A percentile compares a stretch with the other conserved stretches of the same genome.
phyloP scores from a whole-genome alignment of 768 basidiomycete species.

The Hericium coralloides region DNA sequence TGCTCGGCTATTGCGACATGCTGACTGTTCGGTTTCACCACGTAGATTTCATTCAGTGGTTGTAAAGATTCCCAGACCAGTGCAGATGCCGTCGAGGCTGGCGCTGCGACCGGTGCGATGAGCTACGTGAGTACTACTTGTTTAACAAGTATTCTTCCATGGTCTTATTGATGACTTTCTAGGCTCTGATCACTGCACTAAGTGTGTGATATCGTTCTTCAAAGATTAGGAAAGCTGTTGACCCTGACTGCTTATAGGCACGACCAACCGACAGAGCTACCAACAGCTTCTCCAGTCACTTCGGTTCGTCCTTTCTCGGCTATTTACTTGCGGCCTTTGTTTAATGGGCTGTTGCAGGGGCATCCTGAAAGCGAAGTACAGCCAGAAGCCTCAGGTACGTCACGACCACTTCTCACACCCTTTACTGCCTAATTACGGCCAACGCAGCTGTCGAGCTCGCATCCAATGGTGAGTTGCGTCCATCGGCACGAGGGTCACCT shows the following conservation, averaged over 20 bases:
- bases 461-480: conserved; percentile 44
- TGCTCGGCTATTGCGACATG: not conserved
- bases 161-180: not conserved
- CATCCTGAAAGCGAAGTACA: conserved; percentile 51
- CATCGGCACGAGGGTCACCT: not conserved
- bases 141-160: no score
- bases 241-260: conserved; percentile 20
- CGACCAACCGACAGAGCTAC: conserved; percentile 53
- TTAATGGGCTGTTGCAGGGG: conserved; percentile 23
- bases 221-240: not conserved
- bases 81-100: conserved; percentile 69
- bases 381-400: conserved; percentile 53
- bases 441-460: conserved; percentile 52
- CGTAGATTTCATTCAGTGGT: conserved; percentile 75
- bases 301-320: conserved; percentile 28
- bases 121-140: conserved; percentile 47
- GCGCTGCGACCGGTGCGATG: conserved; percentile 73
- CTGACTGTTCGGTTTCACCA: not conserved
- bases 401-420: not conserved
- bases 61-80: conserved; percentile 83
- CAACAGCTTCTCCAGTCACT: conserved; percentile 50
- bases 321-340: not conserved
- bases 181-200: conserved; percentile 58
- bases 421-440: not conserved
- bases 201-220: conserved; percentile 27